Percentiles rank a stretch among this genome's conserved stretches.
phyloP scores from a whole-genome alignment of 306 rosid genomes.

The Castanea sativa region DNA sequence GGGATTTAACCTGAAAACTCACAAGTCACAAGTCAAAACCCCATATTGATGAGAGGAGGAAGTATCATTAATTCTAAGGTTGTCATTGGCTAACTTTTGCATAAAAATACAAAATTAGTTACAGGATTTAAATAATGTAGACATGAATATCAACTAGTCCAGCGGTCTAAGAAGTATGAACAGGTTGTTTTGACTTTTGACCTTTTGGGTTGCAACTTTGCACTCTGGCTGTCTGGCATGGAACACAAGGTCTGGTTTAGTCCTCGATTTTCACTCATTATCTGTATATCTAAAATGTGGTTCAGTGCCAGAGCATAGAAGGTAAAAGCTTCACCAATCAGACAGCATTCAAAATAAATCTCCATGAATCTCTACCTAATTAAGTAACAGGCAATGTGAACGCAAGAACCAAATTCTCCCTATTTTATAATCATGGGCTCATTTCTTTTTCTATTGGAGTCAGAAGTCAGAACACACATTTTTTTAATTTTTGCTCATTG shows the following conservation, averaged over 20 bases:
- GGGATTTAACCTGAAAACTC: background rate
- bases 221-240: background rate
- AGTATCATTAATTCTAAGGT: background rate
- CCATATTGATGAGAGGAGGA: background rate
- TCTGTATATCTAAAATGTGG: conserved; percentile 33
- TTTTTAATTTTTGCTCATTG: too few species aligned
- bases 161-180: background rate
- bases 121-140: background rate
- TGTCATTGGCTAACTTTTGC: background rate
- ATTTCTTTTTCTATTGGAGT: conserved; percentile 14
- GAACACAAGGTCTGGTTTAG: background rate
- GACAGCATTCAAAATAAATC: conserved; percentile 9
- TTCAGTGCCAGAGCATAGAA: conserved; percentile 28
- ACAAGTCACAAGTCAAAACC: background rate
- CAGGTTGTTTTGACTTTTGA: background rate
- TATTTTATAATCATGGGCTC: conserved; percentile 13
- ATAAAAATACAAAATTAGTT: background rate
- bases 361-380: background rate
- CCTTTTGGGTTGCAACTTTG: background rate
- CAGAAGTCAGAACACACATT: background rate
- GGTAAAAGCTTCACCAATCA: conserved; percentile 8
- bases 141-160: background rate
- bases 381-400: conserved; percentile 3
- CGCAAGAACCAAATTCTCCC: conserved; percentile 18
- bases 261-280: background rate